A percentile compares a stretch with the other conserved stretches of the same genome.
These are phyloP conservation scores for Laburnicola sp. DNA, from an alignment of 2,329 filamentous ascomycete species.

Conservation along the genomic window DNA sequence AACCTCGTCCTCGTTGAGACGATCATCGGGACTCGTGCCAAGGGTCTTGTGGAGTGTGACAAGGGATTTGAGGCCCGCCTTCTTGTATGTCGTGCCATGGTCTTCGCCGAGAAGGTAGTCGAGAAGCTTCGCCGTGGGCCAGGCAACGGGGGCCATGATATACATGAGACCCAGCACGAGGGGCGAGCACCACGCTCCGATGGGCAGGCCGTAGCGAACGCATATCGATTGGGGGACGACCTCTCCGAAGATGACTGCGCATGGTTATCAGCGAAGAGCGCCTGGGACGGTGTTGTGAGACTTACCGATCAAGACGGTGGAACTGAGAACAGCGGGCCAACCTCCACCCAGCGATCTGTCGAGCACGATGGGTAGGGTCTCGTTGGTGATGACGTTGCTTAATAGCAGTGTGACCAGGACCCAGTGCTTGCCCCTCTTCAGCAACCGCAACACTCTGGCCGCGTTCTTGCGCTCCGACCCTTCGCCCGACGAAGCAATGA, in stretches of 20 bases:
- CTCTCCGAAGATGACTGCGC: conserved; percentile 92
- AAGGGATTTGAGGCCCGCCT: conserved; percentile 92
- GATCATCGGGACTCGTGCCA: conserved; percentile 78
- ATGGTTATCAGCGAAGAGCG: conserved; percentile 14
- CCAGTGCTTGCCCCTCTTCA: conserved; percentile 95
- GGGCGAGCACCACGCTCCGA: conserved; percentile 91
- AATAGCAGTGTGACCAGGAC: conserved; percentile 91
- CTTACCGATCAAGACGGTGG: conserved; percentile 90
- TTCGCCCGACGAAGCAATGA: conserved; percentile 82
- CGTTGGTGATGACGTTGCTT: conserved; percentile 97
- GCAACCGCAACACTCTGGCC: conserved; percentile 73
- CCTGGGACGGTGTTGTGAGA: conserved; percentile 4
- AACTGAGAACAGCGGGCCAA: conserved; percentile 89
- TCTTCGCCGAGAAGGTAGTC: conserved; percentile 92
- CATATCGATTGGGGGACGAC: conserved; percentile 95
- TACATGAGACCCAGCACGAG: conserved; percentile 90
- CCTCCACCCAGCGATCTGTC: conserved; percentile 93
- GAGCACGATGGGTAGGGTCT: conserved; percentile 86
- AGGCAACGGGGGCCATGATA: conserved; percentile 83
- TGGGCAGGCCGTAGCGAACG: conserved; percentile 91
- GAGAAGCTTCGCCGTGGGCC: conserved; percentile 93
- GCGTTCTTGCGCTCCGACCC: conserved; percentile 87
- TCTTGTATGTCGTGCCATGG: conserved; percentile 96
- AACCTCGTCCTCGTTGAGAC: conserved; percentile 94
- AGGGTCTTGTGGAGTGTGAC: conserved; percentile 93